Base-by-base conservation (phyloP, 192 early-diverging fungal species). In the Physocladia obscura region DNA sequence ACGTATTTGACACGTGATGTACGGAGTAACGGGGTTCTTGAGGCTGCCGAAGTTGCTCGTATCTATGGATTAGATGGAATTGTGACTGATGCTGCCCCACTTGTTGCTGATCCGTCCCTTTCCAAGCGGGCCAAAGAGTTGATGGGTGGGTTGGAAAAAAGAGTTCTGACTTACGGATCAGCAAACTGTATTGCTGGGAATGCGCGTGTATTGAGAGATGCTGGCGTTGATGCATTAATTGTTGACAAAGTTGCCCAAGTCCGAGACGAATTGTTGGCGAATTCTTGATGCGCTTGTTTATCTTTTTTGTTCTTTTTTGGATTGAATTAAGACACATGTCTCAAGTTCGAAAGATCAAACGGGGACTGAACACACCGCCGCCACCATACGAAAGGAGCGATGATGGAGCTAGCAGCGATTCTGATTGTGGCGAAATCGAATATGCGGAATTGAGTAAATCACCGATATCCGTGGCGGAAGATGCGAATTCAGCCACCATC, bases 21-120 rank as follows among this genome's bases (percentile, higher is more conserved):
- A 44, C 84, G 96, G 13, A 90, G 87, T 68, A 93, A 94, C 72
- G 90, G 89, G 22, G 77, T 96, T 24, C 85, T 88, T 31, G 83
- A 82, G 1, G 94, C 96, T 0, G 87, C 93, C 39, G 76, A 85
- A 17, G 89, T 96, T 70, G 92, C 92, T 57, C 85, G 87, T 26
- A 82, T 82, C 40, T 82, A 88, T 0, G 84, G 87, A 22, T 77
- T 95, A 4, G 73, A 89, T 24, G 96, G 96, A 31, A 84, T 95
- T 36, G 96, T 98, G 0, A 80, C 91, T 0, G 81, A 88, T 36
- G 88, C 62, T 40, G 56, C 51, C 15, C 54, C 62, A 3, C 11
- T 73, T 67, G 26, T 73, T 17, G 22, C 34, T 29, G 26, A 67
- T 44, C 57, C 57, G 15, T 6, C 13, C 26, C 49, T 57, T 15